Base-by-base conservation (phyloP, 106 monocot genomes). In the Acanthochlamys bracteata region DNA sequence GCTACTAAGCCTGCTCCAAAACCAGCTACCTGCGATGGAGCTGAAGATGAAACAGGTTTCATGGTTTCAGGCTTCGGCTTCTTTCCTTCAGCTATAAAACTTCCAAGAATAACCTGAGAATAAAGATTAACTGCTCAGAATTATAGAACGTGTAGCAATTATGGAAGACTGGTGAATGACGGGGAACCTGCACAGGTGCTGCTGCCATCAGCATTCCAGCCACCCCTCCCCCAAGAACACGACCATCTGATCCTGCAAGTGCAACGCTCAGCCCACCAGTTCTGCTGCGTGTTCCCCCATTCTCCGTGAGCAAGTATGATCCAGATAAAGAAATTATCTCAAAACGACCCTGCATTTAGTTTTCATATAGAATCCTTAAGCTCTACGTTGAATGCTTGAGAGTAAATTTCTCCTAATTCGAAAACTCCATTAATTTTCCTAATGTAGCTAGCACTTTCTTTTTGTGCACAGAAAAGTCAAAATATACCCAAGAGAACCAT, bases 271-370 rank as follows among this genome's bases (percentile, higher is more conserved):
- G 49, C 20, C 90, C 82, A 39, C 94, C 90, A 27, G 82, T 90
- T 77, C 90, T 76, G 57, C 84, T 78, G 13, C 84, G 82, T 16
- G 78, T 75, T 53, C 83, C 86, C 41, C 74, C 78, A 59, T 80
- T 75, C 63, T 90, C 86, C 4, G 75, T 75, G 20, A 87, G 78
- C 59, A 82, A 52, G 66, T 78, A 95, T 3, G 94, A 95, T 49
- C 90, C 94, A 16, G 94, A 84, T 17, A 95, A 75, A 25, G 89
- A 86, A 42, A 90, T 75, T 11, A 95, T 95, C 80, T 95, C 90
- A 59, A 86, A 95, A 13, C 84, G 81, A 0, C 90, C 94, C 94
- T 95, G 77, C 69, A 72, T 55, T 55, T 10, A 3, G 10, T 20
- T 55, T 22, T 17, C 9, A 3, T 49, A 14, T 49, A 33, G 33